Evolutionary conservation across 2,329 filamentous ascomycete genomes (phyloP).

Genomic region (Chalaropsis ovoidea): DNA sequence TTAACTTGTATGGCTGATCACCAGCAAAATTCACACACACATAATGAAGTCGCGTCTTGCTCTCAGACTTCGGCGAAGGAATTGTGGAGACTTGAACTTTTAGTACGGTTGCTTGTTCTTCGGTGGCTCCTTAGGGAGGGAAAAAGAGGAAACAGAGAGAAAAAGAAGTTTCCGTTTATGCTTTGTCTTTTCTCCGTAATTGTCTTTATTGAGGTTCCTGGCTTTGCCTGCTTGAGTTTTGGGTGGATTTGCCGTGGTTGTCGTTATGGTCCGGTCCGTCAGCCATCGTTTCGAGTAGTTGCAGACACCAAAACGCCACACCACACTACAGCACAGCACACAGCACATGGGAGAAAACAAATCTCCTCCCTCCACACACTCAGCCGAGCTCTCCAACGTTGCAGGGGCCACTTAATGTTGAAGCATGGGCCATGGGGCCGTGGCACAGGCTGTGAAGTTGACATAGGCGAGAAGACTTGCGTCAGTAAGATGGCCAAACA

Average conservation of each 20-base stretch:
- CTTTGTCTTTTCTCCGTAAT: too few species aligned
- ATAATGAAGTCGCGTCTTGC: not conserved
- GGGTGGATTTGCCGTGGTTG: too few species aligned
- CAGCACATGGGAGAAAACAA: not conserved
- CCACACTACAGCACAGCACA: not conserved
- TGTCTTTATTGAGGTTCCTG: too few species aligned
- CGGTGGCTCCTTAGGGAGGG: too few species aligned
- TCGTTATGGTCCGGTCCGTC: too few species aligned
- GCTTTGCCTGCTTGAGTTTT: too few species aligned
- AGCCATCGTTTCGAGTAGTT: too few species aligned
- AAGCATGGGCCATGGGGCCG: not conserved
- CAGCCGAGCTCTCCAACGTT: not conserved
- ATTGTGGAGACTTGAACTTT: not conserved
- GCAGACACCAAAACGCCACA: not conserved
- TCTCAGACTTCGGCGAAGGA: not conserved
- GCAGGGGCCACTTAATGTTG: constrained; percentile 1
- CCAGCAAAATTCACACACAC: not conserved
- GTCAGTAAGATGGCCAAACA: not conserved
- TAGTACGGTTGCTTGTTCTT: not conserved
- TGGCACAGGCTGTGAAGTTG: too few species aligned
- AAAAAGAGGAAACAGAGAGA: too few species aligned
- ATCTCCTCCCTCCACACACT: too few species aligned
- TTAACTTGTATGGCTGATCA: not conserved
- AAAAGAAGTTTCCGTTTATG: too few species aligned
- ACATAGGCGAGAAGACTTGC: not conserved